Evolutionary conservation across 164 flowering plant genomes (phyloP), one percentile per base, ranked within the genome.

Genomic region (Stephania japonica): DNA sequence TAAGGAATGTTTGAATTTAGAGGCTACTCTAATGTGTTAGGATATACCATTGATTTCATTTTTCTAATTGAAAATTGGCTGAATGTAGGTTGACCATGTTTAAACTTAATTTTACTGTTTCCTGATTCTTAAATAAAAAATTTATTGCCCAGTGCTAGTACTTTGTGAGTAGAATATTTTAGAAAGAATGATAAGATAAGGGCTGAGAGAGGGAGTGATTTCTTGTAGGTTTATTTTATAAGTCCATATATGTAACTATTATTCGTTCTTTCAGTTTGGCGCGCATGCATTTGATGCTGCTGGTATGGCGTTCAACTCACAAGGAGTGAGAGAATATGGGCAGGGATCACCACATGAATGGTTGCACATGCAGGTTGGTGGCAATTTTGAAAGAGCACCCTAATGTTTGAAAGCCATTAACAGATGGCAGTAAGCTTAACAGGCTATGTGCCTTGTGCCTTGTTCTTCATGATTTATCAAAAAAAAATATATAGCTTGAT

Each of bases 321-420:
- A 89, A 82, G 80, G 84, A 74, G 69, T 87, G 7, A 85, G 88
- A 69, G 94, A 89, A 70, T 87, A 87, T 82, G 83, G 76, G 56
- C 88, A 79, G 73, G 91, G 87, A 72, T 77, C 90, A 38, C 85
- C 87, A 71, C 75, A 85, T 0, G 92, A 90, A 69, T 90, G 96
- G 94, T 84, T 95, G 67, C 97, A 90, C 74, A 92, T 91, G 98
- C 98, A 92, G 80, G 78, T 88, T 63, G 95, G 97, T 75, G 83
- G 89, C 49, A 83, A 78, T 80, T 90, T 89, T 75, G 91, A 87
- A 77, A 81, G 92, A 80, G 70, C 91, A 76, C 69, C 87, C 62
- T 87, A 77, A 80, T 67, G 44, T 41, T 72, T 23, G 63, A 18
- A 64, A 56, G 38, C 43, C 41, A 21, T 68, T 70, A 10, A 32